Conservation (phyloP, 2,329 filamentous ascomycete species). For the Hypoxylon sp. region DNA sequence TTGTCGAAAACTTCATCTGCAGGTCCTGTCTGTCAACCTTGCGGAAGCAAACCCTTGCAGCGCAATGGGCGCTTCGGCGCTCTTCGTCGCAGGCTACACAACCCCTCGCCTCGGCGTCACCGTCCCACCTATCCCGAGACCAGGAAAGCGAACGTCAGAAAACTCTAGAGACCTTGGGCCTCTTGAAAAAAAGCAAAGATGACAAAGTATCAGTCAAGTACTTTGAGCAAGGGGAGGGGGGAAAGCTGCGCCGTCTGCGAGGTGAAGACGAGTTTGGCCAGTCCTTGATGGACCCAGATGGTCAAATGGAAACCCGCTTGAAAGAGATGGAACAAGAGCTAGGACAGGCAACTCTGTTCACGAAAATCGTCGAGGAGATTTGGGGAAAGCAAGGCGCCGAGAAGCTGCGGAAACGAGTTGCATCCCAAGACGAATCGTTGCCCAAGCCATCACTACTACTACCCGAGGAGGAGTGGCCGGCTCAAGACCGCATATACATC, state of each 20-base stretch:
- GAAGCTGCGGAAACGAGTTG: constrained; percentile 47
- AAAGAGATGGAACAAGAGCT: constrained; percentile 56
- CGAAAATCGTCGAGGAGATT: constrained; percentile 47
- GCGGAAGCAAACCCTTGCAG: constrained; percentile 39
- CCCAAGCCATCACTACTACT: constrained; percentile 24
- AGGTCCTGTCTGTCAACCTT: constrained; percentile 49
- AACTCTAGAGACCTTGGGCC: constrained; percentile 47
- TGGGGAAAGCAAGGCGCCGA: constrained; percentile 50
- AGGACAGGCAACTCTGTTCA: constrained; percentile 43
- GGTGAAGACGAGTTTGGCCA: constrained; percentile 57
- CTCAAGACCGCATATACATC: constrained; percentile 38
- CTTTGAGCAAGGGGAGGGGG: constrained; percentile 61
- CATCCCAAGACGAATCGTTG: constrained; percentile 29
- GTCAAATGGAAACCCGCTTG: constrained; percentile 54
- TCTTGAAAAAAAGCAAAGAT: constrained; percentile 44
- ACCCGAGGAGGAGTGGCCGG: constrained; percentile 32
- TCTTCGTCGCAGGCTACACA: constrained; percentile 45
- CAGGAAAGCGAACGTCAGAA: constrained; percentile 49
- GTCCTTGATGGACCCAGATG: constrained; percentile 55
- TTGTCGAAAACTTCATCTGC: constrained; percentile 51
- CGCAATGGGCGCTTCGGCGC: constrained; percentile 47
- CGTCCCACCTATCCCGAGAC: constrained; percentile 39
- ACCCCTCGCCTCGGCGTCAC: constrained; percentile 28
- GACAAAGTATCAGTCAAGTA: constrained; percentile 55
- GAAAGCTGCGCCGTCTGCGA: constrained; percentile 55